Base-by-base conservation (phyloP, 1,284 basidiomycete genomes). In the Cyathus olla region DNA sequence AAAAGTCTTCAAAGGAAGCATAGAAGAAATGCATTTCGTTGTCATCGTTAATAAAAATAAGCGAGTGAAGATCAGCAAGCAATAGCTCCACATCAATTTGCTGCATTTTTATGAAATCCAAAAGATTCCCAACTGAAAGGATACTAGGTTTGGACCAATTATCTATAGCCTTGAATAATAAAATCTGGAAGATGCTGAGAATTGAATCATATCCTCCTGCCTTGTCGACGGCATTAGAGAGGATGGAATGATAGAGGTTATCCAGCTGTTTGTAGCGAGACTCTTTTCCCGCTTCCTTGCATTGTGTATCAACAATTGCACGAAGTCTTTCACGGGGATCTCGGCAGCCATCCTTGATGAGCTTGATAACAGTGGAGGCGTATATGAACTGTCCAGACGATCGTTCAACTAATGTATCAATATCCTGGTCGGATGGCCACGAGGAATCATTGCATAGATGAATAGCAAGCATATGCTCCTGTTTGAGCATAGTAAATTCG, bases 361-460 rank as follows among this genome's bases (percentile, higher is more conserved):
- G 42, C 17, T 55, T 55, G n/a, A 55, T 42, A 21, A 55, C 37
- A 29, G 39, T 44, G 13, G 53, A 40, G 2, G 53, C 37, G 17
- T 55, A 55, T 6, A 55, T 55, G 26, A 55, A 55, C 26, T 55
- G 53, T 26, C 53, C 53, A 22, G 53, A 55, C 15, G 53, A 55
- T 42, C n/a, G n/a, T 26, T 8, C 11, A 13, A 55, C 53, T 21
- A 55, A 21, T 21, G 37, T 40, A n/a, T 13, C n/a, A 26, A 55
- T 55, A 27, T 24, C 39, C 10, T 42, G n/a, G 13, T 40, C 9
- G 3, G 53, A 27, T 19, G 53, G 53, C 53, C 53, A 55, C 10
- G 9, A 5, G 4, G 17, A 13, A 26, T 22, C 17, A 40, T 27
- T 29, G 3, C 21, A 27, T 24, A 42, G 13, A 37, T 22, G 13